Base-by-base conservation (phyloP, 768 basidiomycete genomes). In the Lentinus tigrinus region DNA sequence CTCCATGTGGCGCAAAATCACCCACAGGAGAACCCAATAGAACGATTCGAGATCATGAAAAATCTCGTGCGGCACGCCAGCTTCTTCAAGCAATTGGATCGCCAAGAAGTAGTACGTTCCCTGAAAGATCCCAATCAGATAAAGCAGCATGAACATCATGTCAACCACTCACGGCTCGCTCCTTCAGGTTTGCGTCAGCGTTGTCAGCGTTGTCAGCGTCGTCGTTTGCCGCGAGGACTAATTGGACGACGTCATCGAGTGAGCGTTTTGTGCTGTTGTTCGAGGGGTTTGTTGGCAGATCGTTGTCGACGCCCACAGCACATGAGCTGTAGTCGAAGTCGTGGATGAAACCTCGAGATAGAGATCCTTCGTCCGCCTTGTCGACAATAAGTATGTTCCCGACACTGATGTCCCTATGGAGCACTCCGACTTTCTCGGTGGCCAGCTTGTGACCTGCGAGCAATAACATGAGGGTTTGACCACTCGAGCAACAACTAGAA, bases 321-420 rank as follows among this genome's bases (percentile, higher is more conserved):
- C 49, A 42, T 0, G 40, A 50, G 38, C 47, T 49, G 23, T 37
- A 54, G 40, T 54, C 53, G 23, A 44, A 56, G 34, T 60, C 48
- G 36, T 56, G 53, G 14, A 60, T n/a, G 49, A 60, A 56, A 7
- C 56, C 56, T 3, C 11, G 6, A 8, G 23, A 55, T 24, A 40
- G 48, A 53, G 28, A 28, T 17, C 53, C 47, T 36, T 43, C 28
- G n/a, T 47, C 40, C 11, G 36, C 16, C 6, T 26, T 26, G 36
- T 47, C 51, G 0, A 24, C 47, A 39, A 67, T 63, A n/a, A 67
- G 52, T 19, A 67, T 61, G 21, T 67, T 67, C 13, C 52, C 52
- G 11, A 52, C 54, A 24, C 66, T 67, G 40, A 67, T 28, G 31
- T 67, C 66, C 1, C 63, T 46, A 26, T 64, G 66, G 5, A 67